Conservation (phyloP, 306 rosid genomes). For the Quercus agrifolia region DNA sequence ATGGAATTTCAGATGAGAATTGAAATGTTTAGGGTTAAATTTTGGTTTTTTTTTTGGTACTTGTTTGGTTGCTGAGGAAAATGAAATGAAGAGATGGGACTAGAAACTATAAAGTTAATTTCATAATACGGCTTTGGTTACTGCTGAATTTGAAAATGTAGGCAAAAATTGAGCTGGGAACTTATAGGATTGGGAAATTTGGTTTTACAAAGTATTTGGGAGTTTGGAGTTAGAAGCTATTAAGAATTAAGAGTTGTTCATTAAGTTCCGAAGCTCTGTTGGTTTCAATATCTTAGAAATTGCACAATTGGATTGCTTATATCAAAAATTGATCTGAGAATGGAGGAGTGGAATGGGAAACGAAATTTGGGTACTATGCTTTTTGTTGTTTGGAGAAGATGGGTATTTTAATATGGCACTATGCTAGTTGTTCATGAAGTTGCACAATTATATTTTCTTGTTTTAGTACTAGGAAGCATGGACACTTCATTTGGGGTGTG, state of each 20-base stretch:
- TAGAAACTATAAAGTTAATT: background rate
- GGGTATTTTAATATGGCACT: background rate
- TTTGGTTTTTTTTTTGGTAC: background rate
- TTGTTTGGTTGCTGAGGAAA: background rate
- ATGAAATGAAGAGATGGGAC: background rate
- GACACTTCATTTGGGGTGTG: no score
- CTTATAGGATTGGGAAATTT: background rate
- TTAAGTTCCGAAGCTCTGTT: background rate
- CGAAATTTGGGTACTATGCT: background rate
- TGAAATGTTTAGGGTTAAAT: background rate
- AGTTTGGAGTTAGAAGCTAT: background rate
- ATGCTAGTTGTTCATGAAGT: no score
- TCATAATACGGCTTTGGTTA: background rate
- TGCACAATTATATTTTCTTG: no score
- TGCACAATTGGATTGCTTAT: background rate
- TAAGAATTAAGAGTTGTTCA: background rate
- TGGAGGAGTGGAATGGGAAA: background rate
- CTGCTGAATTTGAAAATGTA: background rate
- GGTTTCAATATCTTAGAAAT: no score
- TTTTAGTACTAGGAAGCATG: no score
- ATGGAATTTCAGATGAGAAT: background rate
- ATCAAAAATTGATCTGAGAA: background rate
- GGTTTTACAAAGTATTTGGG: background rate
- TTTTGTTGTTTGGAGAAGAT: background rate
- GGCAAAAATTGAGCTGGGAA: background rate